Evolutionary conservation across 371 early-diverging fungal species (phyloP), one percentile per base, ranked within the genome.

Genomic region (Lichtheimia corymbifera): DNA sequence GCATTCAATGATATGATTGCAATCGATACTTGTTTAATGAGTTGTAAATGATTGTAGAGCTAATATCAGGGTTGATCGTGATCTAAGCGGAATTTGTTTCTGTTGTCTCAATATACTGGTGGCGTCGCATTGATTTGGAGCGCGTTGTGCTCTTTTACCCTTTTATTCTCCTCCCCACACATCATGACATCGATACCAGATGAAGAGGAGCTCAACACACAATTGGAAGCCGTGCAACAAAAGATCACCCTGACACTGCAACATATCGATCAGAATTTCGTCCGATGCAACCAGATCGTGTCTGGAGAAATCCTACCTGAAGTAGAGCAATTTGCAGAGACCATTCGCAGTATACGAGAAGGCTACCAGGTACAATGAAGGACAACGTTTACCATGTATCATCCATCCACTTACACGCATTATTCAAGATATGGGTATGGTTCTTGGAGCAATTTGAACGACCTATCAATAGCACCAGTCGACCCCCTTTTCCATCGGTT

Each of bases 211-310:
- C 58, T 61, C 5, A 62, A 69, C 28, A 76, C 70, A 15, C 58
- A 76, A 51, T 43, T 83, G 17, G 84, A 80, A 57, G 64, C 70
- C 62, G 25, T 82, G n/a, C 77, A 84, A 15, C 84, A 84, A 55
- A 72, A 76, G 28, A 74, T 82, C 20, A 84, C 84, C 9, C 59
- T 76, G 41, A 75, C 74, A n/a, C 58, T 84, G 12, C 81, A 82
- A 62, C 70, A 67, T 2, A 79, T 81, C 27, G 86, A 85, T 66
- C 75, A 83, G 53, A 83, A 82, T 62, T 85, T 85, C 62, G 73
- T 84, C 0, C 59, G 67, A 50, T 79, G 84, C 25, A 72, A 80
- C 27, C 79, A 71, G 53, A 73, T 81, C 42, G 71, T 82, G n/a
- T 61, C 77, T 15, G 61, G 72, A 42, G 72, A 68, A 49, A 72